phyloP scores from a whole-genome alignment of 352 stramenopile species.

The Phytophthora palmivora region DNA sequence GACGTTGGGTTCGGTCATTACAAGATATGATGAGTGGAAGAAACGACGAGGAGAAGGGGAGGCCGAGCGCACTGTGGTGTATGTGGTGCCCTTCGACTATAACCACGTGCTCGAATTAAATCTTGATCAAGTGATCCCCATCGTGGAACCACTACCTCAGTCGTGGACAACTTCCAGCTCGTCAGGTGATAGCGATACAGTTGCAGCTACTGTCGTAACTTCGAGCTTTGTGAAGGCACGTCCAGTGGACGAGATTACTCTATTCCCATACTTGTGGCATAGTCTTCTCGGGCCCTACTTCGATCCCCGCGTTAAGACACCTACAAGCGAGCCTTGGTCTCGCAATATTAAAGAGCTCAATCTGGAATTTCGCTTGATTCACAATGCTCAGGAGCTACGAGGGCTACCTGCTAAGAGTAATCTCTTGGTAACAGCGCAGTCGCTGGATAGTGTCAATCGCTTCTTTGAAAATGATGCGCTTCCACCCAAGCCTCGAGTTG shows the following conservation, averaged over 20 bases:
- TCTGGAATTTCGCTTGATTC: constrained; percentile 51
- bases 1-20: constrained; percentile 43
- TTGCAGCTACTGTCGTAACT: constrained; percentile 10
- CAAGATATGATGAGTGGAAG: constrained; percentile 14
- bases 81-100: constrained; percentile 59
- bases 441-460: constrained; percentile 35
- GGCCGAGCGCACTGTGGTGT: constrained; percentile 36
- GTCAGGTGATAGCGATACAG: constrained; percentile 18
- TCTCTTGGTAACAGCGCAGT: constrained; percentile 48
- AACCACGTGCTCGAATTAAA: constrained; percentile 45
- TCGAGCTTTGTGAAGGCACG: constrained; percentile 40
- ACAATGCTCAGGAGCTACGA: constrained; percentile 42
- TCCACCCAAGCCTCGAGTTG: constrained; percentile 35
- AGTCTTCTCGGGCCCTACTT: constrained; percentile 59
- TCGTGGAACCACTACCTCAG: constrained; percentile 26
- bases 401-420: constrained; percentile 44
- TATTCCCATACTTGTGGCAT: constrained; percentile 73
- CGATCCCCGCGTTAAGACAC: constrained; percentile 32
- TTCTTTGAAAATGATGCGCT: constrained; percentile 29
- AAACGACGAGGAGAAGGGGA: constrained; percentile 5
- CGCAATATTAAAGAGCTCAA: constrained; percentile 35
- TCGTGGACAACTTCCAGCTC: constrained; percentile 28
- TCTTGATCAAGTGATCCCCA: constrained; percentile 37
- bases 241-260: constrained; percentile 57
- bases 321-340: constrained; percentile 28